These are phyloP conservation scores for Nadsonia commutata DNA, from an alignment of 1,139 yeast species.

Conservation along the genomic window DNA sequence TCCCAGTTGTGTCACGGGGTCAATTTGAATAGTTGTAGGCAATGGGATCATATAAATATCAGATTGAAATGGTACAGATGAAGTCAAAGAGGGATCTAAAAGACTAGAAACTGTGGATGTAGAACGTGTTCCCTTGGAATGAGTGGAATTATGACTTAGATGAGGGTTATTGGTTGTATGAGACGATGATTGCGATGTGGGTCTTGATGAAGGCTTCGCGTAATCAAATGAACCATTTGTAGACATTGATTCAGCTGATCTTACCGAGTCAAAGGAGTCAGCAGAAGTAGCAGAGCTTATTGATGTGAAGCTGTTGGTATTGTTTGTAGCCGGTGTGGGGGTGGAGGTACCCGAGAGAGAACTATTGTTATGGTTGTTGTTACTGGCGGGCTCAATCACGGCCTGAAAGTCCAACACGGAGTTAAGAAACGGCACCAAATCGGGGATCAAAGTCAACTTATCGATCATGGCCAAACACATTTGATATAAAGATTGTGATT, in stretches of 20 bases:
- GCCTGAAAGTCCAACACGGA: slow-evolving; percentile 9
- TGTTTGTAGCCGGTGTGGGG: slow-evolving; percentile 8
- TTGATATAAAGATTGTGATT: slow-evolving; percentile 60
- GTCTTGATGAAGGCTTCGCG: neutral
- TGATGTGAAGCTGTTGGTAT: slow-evolving; percentile 5
- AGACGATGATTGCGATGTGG: neutral
- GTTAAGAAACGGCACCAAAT: slow-evolving; percentile 53
- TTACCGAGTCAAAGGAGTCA: neutral
- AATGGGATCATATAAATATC: slow-evolving; percentile 13
- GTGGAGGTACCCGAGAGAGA: slow-evolving; percentile 40
- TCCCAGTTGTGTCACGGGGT: slow-evolving; percentile 88
- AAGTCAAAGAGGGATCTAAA: slow-evolving; percentile 7
- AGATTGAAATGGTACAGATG: slow-evolving; percentile 9
- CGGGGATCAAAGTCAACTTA: slow-evolving; percentile 49
- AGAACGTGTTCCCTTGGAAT: slow-evolving; percentile 2
- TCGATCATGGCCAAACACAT: slow-evolving; percentile 47
- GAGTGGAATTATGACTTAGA: slow-evolving; percentile 5
- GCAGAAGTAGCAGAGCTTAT: slow-evolving; percentile 5
- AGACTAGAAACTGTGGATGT: slow-evolving; percentile 7
- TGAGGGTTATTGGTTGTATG: slow-evolving; percentile 3
- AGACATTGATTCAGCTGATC: neutral
- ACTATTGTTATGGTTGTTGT: slow-evolving; percentile 56
- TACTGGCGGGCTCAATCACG: slow-evolving; percentile 40
- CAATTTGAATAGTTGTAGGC: slow-evolving; percentile 29
- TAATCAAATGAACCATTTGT: no score